A percentile compares a stretch with the other conserved stretches of the same genome.
These are phyloP conservation scores for Aspergillus viridinutans DNA, from an alignment of 2,329 filamentous ascomycete genomes.

Conservation along the genomic window DNA sequence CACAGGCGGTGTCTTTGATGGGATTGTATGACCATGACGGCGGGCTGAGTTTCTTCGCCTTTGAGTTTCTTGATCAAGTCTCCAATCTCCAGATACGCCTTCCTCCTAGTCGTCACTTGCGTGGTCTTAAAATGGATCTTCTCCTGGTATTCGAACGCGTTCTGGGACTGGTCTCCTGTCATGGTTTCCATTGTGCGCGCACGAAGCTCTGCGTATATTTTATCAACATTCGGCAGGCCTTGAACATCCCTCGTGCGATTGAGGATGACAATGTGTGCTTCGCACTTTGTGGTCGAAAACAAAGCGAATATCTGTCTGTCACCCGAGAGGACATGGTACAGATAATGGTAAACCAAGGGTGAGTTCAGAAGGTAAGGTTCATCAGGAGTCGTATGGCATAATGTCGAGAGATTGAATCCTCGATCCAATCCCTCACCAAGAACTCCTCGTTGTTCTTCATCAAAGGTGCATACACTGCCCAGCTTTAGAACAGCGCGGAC, in stretches of 20 bases:
- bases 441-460: slow-evolving; percentile 83
- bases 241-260: slow-evolving; percentile 77
- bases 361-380: slow-evolving; percentile 71
- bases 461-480: slow-evolving; percentile 88
- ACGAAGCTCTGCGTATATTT: slow-evolving; percentile 77
- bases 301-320: slow-evolving; percentile 91
- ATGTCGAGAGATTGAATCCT: slow-evolving; percentile 78
- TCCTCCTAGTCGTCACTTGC: slow-evolving; percentile 83
- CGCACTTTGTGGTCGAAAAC: slow-evolving; percentile 75
- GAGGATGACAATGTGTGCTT: slow-evolving; percentile 84
- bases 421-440: slow-evolving; percentile 88
- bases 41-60: slow-evolving; percentile 74
- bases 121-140: slow-evolving; percentile 78
- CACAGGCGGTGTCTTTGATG: slow-evolving; percentile 75
- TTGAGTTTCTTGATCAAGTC: slow-evolving; percentile 87
- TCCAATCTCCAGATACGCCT: slow-evolving; percentile 80
- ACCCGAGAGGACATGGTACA: slow-evolving; percentile 87
- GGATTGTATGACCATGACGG: slow-evolving; percentile 86
- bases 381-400: slow-evolving; percentile 65
- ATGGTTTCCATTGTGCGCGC: slow-evolving; percentile 60
- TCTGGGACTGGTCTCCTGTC: slow-evolving; percentile 68
- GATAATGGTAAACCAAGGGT: slow-evolving; percentile 76
- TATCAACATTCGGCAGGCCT: slow-evolving; percentile 84
- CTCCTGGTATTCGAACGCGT: slow-evolving; percentile 81
- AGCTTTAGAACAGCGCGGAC: slow-evolving; percentile 83